Base-by-base conservation (phyloP, 768 basidiomycete species). In the Roridomyces roridus region DNA sequence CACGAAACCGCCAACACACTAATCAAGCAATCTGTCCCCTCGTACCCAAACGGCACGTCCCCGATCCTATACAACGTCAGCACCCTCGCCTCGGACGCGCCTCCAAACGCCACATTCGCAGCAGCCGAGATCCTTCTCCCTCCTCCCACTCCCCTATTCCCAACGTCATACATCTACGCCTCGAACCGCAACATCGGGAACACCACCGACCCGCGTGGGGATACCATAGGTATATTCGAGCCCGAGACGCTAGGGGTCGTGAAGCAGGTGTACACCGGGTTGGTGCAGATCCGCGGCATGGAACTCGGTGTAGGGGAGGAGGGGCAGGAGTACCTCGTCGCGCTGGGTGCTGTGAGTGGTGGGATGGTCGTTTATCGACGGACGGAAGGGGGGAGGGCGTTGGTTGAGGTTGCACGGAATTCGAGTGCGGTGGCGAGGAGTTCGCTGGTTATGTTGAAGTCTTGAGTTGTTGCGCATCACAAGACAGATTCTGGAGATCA, bases 71-170 rank as follows among this genome's bases (percentile, higher is more conserved):
- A 80, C 2, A 79, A 71, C 35, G 77, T 78, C 24, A 80, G 81
- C 20, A 85, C 82, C 66, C 60, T 83, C 20, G 83, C 87, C 6
- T 59, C 69, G 65, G 70, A 70, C 73, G 77, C 24, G 43, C 76
- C 60, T 55, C 70, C 59, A 62, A 79, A 29, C 51, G 65, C 57
- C 68, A 73, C 62, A 66, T 86, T 80, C 65, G 83, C 81, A 10
- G 87, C 81, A 1, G 87, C 76, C 9, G 88, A 89, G 63, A 81
- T 90, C 61, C 78, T 89, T 41, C 81, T 88, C 56, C 83, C 88
- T 0, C 58, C 75, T 14, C 74, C 79, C 1, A 78, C 78, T 1
- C 23, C 51, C 3, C 63, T 65, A 20, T 89, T 85, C 74, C 80
- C 78, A 0, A 73, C 62, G 4, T 76, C 81, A 0, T 85, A 82